Base-by-base conservation (phyloP, 345 rosid species). In the Brassica nigra region DNA sequence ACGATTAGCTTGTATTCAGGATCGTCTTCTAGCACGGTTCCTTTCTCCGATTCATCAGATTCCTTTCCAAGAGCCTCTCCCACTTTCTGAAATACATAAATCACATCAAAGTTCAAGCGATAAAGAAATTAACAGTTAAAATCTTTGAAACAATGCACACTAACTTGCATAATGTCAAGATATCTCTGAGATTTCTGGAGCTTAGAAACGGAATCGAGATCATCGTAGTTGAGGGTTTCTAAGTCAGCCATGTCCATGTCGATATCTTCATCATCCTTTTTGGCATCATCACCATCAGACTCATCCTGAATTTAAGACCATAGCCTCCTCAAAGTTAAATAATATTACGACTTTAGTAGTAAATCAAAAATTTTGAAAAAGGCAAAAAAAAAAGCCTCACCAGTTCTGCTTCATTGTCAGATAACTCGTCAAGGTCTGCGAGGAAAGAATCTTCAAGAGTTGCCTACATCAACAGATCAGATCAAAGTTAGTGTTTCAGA, bases 1-100 rank as follows among this genome's bases (percentile, higher is more conserved):
- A 95, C 98, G 4, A 95, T 95, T 34, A 95, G 88, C 86, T 89
- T 94, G 81, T 91, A 95, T 68, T 93, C 97, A 2, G 97, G 99
- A 85, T 95, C 96, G 69, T 95, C 97, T 86, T 93, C 99, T 75
- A 95, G 74, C 2, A 90, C 98, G 66, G 85, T 79, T 66, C 90
- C 96, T 20, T 90, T 87, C 81, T 78, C 75, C 20, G 87, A 78
- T n/a, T 65, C 81, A 78, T 87, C 88, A 73, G 92, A 84, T 66
- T 88, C 93, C 76, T 89, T 91, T 80, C 85, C 83, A 2, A 95
- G 88, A 6, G 94, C 94, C 72, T 66, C 91, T 78, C 90, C 96
- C 20, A 93, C 98, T 90, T 91, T 94, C 89, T 93, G 85, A 62
- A 66, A 83, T 42, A 30, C 14, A 66, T 54, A 33, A 54, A 12